Percentiles rank a stretch among this genome's conserved stretches.
phyloP scores from a whole-genome alignment of 345 rosid species.

The Ceriops zippeliana region DNA sequence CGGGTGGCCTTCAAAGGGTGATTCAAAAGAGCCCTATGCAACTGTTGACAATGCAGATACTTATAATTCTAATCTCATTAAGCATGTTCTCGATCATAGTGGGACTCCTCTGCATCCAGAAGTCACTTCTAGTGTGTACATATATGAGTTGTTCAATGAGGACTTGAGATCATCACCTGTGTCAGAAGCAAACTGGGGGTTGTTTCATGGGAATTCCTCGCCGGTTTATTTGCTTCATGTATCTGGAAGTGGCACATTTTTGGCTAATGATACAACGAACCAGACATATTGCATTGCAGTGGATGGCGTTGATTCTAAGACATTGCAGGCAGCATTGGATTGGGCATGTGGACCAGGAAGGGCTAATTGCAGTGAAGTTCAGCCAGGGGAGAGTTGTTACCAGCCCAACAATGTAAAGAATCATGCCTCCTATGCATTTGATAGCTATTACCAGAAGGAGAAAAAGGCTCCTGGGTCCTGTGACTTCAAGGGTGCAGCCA shows the following conservation, averaged over 20 bases:
- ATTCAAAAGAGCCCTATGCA: constrained; percentile 82
- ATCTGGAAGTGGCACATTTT: constrained; percentile 78
- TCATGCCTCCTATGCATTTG: constrained; percentile 91
- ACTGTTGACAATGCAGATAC: constrained; percentile 78
- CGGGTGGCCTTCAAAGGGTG: constrained; percentile 93
- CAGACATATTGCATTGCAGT: constrained; percentile 70
- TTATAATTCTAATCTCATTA: constrained; percentile 84
- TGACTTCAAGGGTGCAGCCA: constrained; percentile 94
- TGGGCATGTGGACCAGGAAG: constrained; percentile 97
- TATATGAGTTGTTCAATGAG: constrained; percentile 92
- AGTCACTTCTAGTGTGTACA: constrained; percentile 65
- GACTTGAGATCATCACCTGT: constrained; percentile 66
- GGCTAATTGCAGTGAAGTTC: constrained; percentile 87
- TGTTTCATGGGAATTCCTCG: constrained; percentile 75
- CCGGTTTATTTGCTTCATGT: constrained; percentile 88
- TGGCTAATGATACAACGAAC: constrained; percentile 95
- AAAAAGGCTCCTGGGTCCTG: constrained; percentile 75
- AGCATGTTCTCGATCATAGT: constrained; percentile 68
- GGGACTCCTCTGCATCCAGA: constrained; percentile 94
- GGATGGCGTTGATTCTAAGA: constrained; percentile 68
- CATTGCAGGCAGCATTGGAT: constrained; percentile 87
- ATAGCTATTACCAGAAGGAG: constrained; percentile 93
- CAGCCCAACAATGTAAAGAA: constrained; percentile 81
- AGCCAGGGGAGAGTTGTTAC: constrained; percentile 87
- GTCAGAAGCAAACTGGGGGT: constrained; percentile 91